Base-by-base conservation (phyloP, 345 rosid species). In the Eucalyptus marginata region DNA sequence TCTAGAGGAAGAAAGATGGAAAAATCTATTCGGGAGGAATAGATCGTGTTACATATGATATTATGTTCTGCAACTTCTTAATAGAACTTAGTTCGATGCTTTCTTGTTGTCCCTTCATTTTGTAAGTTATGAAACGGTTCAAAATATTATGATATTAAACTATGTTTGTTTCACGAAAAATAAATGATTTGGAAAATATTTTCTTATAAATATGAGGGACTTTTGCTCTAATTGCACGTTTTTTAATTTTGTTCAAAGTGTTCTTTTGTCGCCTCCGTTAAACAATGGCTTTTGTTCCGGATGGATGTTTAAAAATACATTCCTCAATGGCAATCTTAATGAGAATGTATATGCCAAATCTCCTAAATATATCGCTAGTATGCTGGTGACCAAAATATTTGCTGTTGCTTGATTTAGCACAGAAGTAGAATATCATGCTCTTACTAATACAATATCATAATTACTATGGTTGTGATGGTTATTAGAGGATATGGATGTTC, bases 341-440 rank as follows among this genome's bases (percentile, higher is more conserved):
- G 27, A 56, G 62, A 20, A 22, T 56, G 13, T 56, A 22, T 56
- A 24, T 56, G 2, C 62, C 27, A 56, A 56, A 56, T 56, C 6
- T 56, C 62, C 29, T 9, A 56, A 24, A 24, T 56, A 56, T 22
- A 24, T 56, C 1, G 62, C 62, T 56, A 24, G 62, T 56, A 56
- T 56, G 27, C 0, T 9, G 5, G 27, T 56, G 62, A 56, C 62
- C 13, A 56, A 56, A 56, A 24, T 8, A 0, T 0, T 0, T 4
- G 6, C 0, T 22, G 1, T 56, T 56, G 13, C 62, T 56, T 0
- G 12, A 56, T 56, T 0, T 1, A 24, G 3, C 1, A 56, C 0
- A 20, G 0, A 56, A 56, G 62, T 22, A 56, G 29, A 56, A 56
- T 22, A 20, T 22, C 62, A 56, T 56, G 62, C 62, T 56, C 62